A percentile compares a stretch with the other conserved stretches of the same genome.
Conservation (phyloP, 805 yeast species). For the Saturnispora halmiae region DNA sequence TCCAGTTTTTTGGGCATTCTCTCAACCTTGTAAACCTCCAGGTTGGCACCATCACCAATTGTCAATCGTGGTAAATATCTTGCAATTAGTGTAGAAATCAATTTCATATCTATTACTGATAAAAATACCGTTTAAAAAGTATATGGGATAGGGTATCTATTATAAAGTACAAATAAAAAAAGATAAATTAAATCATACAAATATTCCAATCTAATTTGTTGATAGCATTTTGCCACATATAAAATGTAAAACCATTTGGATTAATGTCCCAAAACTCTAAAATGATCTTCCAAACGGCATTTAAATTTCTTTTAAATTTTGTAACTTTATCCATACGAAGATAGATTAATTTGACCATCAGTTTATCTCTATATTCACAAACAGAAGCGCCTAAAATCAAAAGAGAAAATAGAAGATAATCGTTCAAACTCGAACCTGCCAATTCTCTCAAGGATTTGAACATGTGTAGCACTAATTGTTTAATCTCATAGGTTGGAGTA, state of each 20-base stretch:
- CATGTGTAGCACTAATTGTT: conserved; percentile 16
- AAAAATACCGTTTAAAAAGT: neutral
- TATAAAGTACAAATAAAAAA: neutral
- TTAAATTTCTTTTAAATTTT: conserved; percentile 12
- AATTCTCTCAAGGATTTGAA: conserved; percentile 16
- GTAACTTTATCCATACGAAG: conserved; percentile 8
- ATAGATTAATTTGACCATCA: conserved; percentile 17
- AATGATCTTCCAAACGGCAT: conserved; percentile 18
- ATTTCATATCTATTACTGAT: neutral
- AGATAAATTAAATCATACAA: conserved; percentile 14
- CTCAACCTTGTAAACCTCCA: neutral
- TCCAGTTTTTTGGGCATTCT: neutral
- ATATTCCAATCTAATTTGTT: conserved; percentile 21
- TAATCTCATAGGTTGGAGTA: conserved; percentile 19
- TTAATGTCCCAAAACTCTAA: conserved; percentile 21
- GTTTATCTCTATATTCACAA: conserved; percentile 21
- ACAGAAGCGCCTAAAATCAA: conserved; percentile 22
- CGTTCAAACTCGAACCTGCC: conserved; percentile 10
- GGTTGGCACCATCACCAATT: conserved; percentile 2
- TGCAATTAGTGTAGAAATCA: neutral
- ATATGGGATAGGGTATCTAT: neutral
- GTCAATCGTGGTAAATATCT: conserved; percentile 5
- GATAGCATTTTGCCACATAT: conserved; percentile 20
- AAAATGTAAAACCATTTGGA: conserved; percentile 18
- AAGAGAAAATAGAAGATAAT: conserved; percentile 19